Percentiles rank a stretch among this genome's conserved stretches.
Conservation (phyloP, 768 basidiomycete genomes). For the Chalciporus chontae region DNA sequence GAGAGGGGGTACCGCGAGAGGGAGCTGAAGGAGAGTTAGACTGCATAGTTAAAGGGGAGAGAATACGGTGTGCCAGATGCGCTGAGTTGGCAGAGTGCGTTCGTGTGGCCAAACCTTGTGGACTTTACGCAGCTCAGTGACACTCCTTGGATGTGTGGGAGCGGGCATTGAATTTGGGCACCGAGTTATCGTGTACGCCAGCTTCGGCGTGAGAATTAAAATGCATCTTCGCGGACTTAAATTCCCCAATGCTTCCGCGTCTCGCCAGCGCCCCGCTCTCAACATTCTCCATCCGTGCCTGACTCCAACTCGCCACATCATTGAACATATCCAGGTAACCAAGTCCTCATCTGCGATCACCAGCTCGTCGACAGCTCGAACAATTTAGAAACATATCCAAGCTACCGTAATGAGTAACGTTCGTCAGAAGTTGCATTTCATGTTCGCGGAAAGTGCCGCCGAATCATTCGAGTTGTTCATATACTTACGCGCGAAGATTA, state of each 20-base stretch:
- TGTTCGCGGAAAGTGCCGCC: conserved; percentile 9
- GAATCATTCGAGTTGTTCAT: not conserved
- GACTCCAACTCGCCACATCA: not conserved
- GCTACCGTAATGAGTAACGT: conserved; percentile 3
- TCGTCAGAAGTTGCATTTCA: not conserved
- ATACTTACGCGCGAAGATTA: conserved; percentile 11
- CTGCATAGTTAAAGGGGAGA: conserved; percentile 36
- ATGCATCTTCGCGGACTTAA: conserved; percentile 33
- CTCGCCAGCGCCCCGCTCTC: conserved; percentile 28
- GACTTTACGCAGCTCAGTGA: conserved; percentile 19
- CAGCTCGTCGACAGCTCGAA: no score
- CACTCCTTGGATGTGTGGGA: conserved; percentile 35
- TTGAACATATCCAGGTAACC: not conserved
- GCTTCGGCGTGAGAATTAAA: conserved; percentile 31
- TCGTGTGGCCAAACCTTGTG: conserved; percentile 14
- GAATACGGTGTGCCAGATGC: not conserved
- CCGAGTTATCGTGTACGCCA: conserved; percentile 37
- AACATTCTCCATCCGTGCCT: conserved; percentile 12
- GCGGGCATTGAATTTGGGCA: conserved; percentile 39
- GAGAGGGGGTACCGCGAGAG: conserved; percentile 57
- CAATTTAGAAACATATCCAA: not conserved
- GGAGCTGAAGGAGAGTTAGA: conserved; percentile 43
- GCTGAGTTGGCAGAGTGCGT: conserved; percentile 8
- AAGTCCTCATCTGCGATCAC: not conserved
- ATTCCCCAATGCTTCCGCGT: conserved; percentile 32